phyloP scores from a whole-genome alignment of 257 asterid genomes.

The Nicotiana paniculata region DNA sequence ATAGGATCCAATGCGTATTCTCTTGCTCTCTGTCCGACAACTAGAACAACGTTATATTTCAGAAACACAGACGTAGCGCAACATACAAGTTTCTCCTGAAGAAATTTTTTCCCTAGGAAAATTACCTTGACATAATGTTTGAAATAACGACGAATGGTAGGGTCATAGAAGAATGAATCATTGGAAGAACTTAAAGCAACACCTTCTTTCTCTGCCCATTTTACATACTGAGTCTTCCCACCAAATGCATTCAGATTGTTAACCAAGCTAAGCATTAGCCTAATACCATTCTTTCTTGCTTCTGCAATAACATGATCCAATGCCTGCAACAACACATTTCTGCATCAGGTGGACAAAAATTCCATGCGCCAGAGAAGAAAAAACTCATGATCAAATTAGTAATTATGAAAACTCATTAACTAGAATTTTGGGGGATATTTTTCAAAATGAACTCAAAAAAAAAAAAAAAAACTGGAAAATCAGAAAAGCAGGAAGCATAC shows the following conservation, averaged over 20 bases:
- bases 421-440: no score
- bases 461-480: no score
- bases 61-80: background rate
- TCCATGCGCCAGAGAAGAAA: no score
- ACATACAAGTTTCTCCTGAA: background rate
- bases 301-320: constrained; percentile 95
- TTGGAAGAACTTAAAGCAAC: constrained; percentile 86
- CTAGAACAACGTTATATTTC: background rate
- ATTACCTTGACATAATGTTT: constrained; percentile 78
- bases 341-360: background rate
- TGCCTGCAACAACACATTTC: constrained; percentile 41
- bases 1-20: background rate
- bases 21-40: background rate
- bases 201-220: constrained; percentile 99
- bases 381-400: no score
- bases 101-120: background rate
- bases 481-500: no score
- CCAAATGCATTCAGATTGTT: constrained; percentile 94
- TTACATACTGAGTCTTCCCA: constrained; percentile 88
- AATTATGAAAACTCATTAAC: no score
- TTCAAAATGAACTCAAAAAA: no score
- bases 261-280: constrained; percentile 74
- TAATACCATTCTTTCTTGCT: constrained; percentile 58
- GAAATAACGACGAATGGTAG: constrained; percentile 81
- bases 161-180: constrained; percentile 94